Base-by-base conservation (phyloP, 2,329 filamentous ascomycete species). In the Tolypocladium cylindrosporum region DNA sequence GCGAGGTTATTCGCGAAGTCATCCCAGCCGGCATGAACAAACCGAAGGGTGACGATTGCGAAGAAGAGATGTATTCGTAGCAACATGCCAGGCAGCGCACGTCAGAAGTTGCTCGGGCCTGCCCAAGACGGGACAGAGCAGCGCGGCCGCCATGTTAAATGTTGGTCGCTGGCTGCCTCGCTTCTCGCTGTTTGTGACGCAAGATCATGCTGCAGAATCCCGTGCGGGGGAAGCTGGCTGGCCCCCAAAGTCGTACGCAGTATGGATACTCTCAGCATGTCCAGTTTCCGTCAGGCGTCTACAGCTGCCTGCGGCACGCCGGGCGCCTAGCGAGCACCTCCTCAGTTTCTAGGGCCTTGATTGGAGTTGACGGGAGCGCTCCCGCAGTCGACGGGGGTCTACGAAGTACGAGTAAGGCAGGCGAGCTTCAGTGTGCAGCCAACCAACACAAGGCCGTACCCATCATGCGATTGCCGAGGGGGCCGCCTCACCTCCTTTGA, bases 1-100 rank as follows among this genome's bases (percentile, higher is more conserved):
- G 69, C 68, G 2, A 74, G 57, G 52, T 74, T 70, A 56, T 73
- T 72, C 13, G 66, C 65, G 52, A 73, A 71, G 48, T 70, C 69
- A 27, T 45, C 43, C 43, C 21, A 45, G 21, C 43, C 42, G 6
- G 21, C 42, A 11, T 21, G 21, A 10, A 45, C 21, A 13, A 45
- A 11, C 42, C 21, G 42, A 14, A 45, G 42, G 21, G 24, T 14
- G 42, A 14, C 42, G 13, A 45, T 45, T 24, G 42, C 42, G 13
- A 45, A 13, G 21, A 45, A 45, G n/a, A 45, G 5, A 27, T 4
- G 21, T 10, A 21, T 4, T 21, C 11, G n/a, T 21, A 27, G 14
- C 4, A 27, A 11, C 42, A 43, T 43, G n/a, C n/a, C 42, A 13
- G 10, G 21, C 42, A 43, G 42, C 10, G 42, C 9, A 24, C 24